Evolutionary conservation across 1,139 yeast species (phyloP), one percentile per base, ranked within the genome.

Genomic region (Suzukiozyma palmioleophila): DNA sequence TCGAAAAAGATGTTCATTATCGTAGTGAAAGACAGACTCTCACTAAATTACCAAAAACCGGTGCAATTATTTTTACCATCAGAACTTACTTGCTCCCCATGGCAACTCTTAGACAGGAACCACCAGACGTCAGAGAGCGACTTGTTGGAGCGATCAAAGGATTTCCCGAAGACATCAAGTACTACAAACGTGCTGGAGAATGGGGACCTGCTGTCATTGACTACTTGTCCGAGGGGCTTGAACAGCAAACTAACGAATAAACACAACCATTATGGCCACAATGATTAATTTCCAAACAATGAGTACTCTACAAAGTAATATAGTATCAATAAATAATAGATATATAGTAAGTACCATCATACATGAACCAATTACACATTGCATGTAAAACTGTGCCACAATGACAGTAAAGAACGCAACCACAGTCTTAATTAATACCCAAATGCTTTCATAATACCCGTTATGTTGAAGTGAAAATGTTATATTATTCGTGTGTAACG

Each of bases 71-170:
- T 3, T 80, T 82, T 59, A 73, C 82, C 1, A 77, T 80, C 37
- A 61, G 87, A 50, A 85, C 94, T 0, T 84, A 83, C 47, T 57
- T 78, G 39, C 70, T 80, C 10, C 86, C 90, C n/a, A 54, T 84
- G 53, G 57, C 73, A 22, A 60, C 70, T 31, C 55, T 85, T 38
- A 73, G 74, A 45, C 60, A 61, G 2, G 86, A 83, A 43, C 79
- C 81, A 2, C 51, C 51, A 13, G 79, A 69, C 41, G 67, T 66
- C 0, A 50, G 69, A 32, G 61, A 61, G 12, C 48, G 73, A 26
- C 56, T 70, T n/a, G 53, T 57, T 29, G 75, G 75, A 3, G 70
- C 73, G 3, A 60, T 70, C 18, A 52, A 55, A 14, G 69, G 69
- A 18, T 59, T 70, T 15, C 73, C 73, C 0, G 58, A 54, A 3